Evolutionary conservation across 768 basidiomycete genomes (phyloP).

Genomic region (Collybia mongolica): DNA sequence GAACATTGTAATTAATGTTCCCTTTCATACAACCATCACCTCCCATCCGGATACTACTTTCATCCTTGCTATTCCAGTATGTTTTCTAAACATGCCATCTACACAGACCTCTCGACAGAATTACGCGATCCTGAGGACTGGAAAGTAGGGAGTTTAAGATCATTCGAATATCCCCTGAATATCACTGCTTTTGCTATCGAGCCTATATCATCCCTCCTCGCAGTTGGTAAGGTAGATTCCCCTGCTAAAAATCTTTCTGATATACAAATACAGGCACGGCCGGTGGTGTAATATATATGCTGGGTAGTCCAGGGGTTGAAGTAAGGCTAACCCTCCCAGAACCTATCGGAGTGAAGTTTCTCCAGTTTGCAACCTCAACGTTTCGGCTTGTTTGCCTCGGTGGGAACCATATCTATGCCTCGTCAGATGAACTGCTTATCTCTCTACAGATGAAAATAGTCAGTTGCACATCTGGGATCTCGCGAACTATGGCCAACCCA

Average conservation of each 20-base stretch:
- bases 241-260: slow-evolving; percentile 3
- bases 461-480: slow-evolving; percentile 64
- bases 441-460: slow-evolving; percentile 46
- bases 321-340: slow-evolving; percentile 45
- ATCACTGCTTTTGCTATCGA: slow-evolving; percentile 56
- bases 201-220: slow-evolving; percentile 60
- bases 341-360: slow-evolving; percentile 48
- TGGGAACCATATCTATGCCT: slow-evolving; percentile 24
- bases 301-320: slow-evolving; percentile 69
- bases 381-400: slow-evolving; percentile 64
- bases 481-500: slow-evolving; percentile 48
- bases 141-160: slow-evolving; percentile 48
- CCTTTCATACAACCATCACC: no score
- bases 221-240: slow-evolving; percentile 41
- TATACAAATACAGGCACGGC: slow-evolving; percentile 49
- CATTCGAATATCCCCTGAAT: slow-evolving; percentile 49
- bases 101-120: slow-evolving; percentile 56
- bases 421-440: slow-evolving; percentile 2
- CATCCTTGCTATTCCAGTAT: slow-evolving; percentile 19
- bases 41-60: no score
- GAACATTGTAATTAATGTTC: no score
- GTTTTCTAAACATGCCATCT: slow-evolving; percentile 38
- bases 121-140: slow-evolving; percentile 57
- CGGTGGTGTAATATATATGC: slow-evolving; percentile 60
- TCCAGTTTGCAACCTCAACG: slow-evolving; percentile 57